Evolutionary conservation across 345 rosid genomes (phyloP).

Genomic region (Abelmoschus esculentus): DNA sequence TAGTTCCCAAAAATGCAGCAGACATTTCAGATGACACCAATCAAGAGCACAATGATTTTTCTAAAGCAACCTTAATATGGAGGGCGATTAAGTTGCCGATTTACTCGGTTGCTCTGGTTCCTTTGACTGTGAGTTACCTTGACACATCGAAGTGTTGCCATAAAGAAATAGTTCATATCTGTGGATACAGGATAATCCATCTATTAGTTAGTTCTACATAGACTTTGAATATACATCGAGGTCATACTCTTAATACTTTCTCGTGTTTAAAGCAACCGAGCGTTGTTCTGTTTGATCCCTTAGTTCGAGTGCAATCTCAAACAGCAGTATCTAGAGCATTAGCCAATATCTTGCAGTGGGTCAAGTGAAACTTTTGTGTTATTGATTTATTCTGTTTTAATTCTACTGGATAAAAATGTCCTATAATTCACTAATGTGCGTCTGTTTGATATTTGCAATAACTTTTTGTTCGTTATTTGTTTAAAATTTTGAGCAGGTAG

Average conservation of each 20-base stretch:
- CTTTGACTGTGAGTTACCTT: constrained; percentile 62
- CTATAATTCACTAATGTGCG: not conserved
- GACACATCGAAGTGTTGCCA: not conserved
- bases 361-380: not conserved
- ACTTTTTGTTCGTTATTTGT: constrained; percentile 5
- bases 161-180: not conserved
- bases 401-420: not conserved
- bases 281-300: not conserved
- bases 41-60: constrained; percentile 29
- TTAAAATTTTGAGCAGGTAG: constrained; percentile 43
- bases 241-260: not conserved
- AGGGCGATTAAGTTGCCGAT: constrained; percentile 85
- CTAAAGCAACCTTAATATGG: constrained; percentile 63
- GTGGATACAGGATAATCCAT: not conserved
- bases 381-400: not conserved
- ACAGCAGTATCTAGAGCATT: too few relatives aligned
- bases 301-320: too few relatives aligned
- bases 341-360: too few relatives aligned
- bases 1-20: not conserved
- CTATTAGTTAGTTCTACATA: not conserved
- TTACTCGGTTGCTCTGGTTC: constrained; percentile 82
- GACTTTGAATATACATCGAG: not conserved
- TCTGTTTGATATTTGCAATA: not conserved
- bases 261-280: not conserved
- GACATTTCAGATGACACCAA: not conserved